Evolutionary conservation across 768 basidiomycete species (phyloP), one percentile per base, ranked within the genome.

Genomic region (Chiua virens): DNA sequence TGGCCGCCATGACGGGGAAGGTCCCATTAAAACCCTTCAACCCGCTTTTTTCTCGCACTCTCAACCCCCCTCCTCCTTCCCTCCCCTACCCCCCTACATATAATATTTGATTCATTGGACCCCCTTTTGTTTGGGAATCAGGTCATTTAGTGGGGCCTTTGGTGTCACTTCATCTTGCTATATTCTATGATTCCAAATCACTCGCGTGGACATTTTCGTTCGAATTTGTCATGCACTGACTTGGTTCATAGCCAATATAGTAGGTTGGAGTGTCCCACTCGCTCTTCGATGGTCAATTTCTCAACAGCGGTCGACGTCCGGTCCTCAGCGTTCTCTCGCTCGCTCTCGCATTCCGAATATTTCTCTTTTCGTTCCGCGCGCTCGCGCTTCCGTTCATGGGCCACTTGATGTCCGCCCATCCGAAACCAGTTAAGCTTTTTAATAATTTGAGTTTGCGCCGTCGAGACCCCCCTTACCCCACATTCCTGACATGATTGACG

Each of bases 171-270:
- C 56, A 48, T 2, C 3, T 36, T 63, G 34, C 58, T 71, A 52
- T 71, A 41, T 70, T 65, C 71, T 70, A 67, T 71, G 74, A 73
- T 63, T 62, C 75, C 75, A 65, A 75, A 57, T 60, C 62, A 59
- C 45, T 39, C 47, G 58, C 56, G 45, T 58, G 56, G 52, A 62
- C 65, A 59, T 52, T 53, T 69, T 71, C 68, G 55, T 2, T 72
- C 55, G 71, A 71, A 71, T 58, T 56, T 60, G 66, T 57, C 58
- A 61, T 25, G 60, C 60, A 43, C 28, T 66, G 65, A 62, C 63
- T 77, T 70, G 79, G 78, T 80, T 81, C 80, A 81, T 81, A 80
- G 79, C 74, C 76, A 72, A 76, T 73, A 78, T 77, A 76, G 76
- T 75, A 72, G 71, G 62, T 27, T 48, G 61, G 73, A 70, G 77